Percentiles rank a stretch among this genome's conserved stretches.
Evolutionary conservation across 139 green algal genomes (phyloP).

Genomic region (Haematococcus sp.): DNA sequence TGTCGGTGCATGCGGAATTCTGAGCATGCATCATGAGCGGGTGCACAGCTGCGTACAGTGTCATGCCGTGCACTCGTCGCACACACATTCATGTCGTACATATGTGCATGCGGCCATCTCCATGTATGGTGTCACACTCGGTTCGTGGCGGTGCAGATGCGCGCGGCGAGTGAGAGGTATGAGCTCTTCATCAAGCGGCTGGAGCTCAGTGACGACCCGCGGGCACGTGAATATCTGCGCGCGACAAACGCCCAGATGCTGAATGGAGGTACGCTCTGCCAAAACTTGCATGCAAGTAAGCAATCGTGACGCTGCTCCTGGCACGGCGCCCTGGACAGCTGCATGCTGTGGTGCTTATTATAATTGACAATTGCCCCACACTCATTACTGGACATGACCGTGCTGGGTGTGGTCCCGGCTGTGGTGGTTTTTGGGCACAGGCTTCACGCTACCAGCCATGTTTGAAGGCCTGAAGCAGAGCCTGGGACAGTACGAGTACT

Average conservation of each 20-base stretch:
- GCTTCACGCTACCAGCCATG: constrained; percentile 15
- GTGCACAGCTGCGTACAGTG: not conserved
- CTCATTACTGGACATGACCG: too few relatives aligned
- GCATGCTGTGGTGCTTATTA: too few relatives aligned
- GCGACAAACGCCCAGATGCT: constrained; percentile 36
- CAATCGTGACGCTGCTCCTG: too few relatives aligned
- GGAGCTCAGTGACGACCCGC: constrained; percentile 42
- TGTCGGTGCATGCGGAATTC: not conserved
- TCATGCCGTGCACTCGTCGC: too few relatives aligned
- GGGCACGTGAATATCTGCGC: constrained; percentile 40
- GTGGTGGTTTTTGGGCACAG: not conserved
- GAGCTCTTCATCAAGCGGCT: constrained; percentile 55
- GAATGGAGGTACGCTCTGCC: not conserved
- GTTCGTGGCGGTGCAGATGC: constrained; percentile 17
- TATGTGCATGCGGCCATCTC: too few relatives aligned
- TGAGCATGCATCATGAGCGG: not conserved
- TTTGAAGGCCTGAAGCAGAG: constrained; percentile 12
- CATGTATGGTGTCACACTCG: too few relatives aligned
- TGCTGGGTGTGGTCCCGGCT: too few relatives aligned
- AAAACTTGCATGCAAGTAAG: not conserved
- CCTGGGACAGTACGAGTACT: constrained; percentile 2
- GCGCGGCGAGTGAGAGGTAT: constrained; percentile 15
- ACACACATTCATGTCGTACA: not conserved
- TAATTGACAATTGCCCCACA: too few relatives aligned
- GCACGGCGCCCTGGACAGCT: too few relatives aligned